phyloP scores from a whole-genome alignment of 805 yeast species.

The Priceomyces carsonii region DNA sequence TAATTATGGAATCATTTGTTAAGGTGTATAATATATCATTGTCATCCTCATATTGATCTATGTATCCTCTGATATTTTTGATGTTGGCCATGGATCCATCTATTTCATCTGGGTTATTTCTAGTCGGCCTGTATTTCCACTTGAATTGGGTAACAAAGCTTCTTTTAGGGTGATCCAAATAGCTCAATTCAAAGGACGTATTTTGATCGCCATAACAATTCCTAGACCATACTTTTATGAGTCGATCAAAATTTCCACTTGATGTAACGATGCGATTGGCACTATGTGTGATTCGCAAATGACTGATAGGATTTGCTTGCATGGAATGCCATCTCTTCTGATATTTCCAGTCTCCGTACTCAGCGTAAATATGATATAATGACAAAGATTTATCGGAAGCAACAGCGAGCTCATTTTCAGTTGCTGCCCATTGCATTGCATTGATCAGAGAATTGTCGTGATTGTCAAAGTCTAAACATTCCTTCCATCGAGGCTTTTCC shows the following conservation, averaged over 20 bases:
- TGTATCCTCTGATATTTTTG: constrained; percentile 32
- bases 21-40: constrained; percentile 58
- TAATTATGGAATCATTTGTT: constrained; percentile 56
- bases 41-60: constrained; percentile 30
- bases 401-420: constrained; percentile 54
- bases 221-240: constrained; percentile 79
- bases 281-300: constrained; percentile 63
- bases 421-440: constrained; percentile 55
- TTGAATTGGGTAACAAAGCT: constrained; percentile 53
- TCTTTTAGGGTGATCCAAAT: constrained; percentile 58
- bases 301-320: constrained; percentile 63
- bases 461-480: constrained; percentile 19
- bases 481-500: constrained; percentile 48
- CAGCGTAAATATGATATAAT: constrained; percentile 53
- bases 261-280: constrained; percentile 63
- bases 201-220: constrained; percentile 58
- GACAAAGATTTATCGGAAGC: constrained; percentile 56
- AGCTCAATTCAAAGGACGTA: constrained; percentile 66
- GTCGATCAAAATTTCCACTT: constrained; percentile 59
- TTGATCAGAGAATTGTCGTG: constrained; percentile 23
- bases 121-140: constrained; percentile 46
- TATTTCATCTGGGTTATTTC: constrained; percentile 8
- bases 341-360: constrained; percentile 42
- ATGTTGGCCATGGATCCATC: constrained; percentile 32
- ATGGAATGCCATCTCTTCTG: constrained; percentile 45